phyloP scores from a whole-genome alignment of 129 eudicot genomes.

The Arctium lappa region DNA sequence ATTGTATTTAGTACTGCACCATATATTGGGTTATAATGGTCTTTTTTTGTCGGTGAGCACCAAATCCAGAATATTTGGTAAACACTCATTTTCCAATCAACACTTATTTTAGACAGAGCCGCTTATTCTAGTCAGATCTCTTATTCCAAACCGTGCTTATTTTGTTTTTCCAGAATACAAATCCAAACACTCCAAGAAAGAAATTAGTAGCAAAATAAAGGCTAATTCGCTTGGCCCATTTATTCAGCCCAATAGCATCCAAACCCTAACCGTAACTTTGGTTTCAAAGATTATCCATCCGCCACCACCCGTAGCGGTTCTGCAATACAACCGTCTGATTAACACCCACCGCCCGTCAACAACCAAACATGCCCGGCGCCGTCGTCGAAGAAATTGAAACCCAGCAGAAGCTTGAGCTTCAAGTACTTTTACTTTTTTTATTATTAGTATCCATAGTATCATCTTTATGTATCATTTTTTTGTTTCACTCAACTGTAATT shows the following conservation, averaged over 20 bases:
- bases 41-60: no score
- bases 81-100: no score
- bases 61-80: no score
- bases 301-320: not conserved
- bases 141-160: no score
- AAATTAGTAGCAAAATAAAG: not conserved
- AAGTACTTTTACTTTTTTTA: not conserved
- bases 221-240: not conserved
- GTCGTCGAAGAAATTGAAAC: slow-evolving; percentile 8
- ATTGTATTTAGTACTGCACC: no score
- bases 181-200: no score
- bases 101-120: no score
- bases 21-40: no score
- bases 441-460: not conserved
- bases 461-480: not conserved
- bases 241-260: not conserved
- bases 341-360: not conserved
- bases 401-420: slow-evolving; percentile 14
- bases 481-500: not conserved
- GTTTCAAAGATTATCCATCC: not conserved
- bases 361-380: slow-evolving; percentile 14
- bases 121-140: no score
- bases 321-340: not conserved
- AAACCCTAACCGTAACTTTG: not conserved
- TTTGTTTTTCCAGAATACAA: no score